A percentile compares a stretch with the other conserved stretches of the same genome.
phyloP scores from a whole-genome alignment of 106 monocot genomes.

The Triglochin maritima region DNA sequence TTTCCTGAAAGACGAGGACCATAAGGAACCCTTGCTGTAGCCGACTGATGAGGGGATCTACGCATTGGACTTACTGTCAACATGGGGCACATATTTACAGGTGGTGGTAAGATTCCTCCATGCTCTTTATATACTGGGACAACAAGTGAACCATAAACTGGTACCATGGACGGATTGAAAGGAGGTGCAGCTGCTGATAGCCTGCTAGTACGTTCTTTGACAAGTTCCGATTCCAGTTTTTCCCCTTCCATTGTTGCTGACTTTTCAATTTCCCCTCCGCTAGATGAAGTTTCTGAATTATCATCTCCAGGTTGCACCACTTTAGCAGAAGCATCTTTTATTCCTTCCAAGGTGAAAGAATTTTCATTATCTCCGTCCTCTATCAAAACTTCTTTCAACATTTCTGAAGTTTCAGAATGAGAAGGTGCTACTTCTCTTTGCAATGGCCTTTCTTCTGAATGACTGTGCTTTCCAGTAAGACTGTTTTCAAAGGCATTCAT shows the following conservation, averaged over 20 bases:
- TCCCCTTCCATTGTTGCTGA: conserved; percentile 12
- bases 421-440: conserved; percentile 1
- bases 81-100: conserved; percentile 56
- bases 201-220: conserved; percentile 55
- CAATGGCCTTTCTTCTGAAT: neutral
- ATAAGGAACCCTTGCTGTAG: conserved; percentile 83
- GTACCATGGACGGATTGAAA: conserved; percentile 63
- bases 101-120: conserved; percentile 64
- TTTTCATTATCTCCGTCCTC: conserved; percentile 18
- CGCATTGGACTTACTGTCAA: conserved; percentile 40
- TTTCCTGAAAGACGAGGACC: conserved; percentile 70
- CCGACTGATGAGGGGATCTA: conserved; percentile 79
- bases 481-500: conserved; percentile 9
- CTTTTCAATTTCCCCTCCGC: conserved; percentile 43
- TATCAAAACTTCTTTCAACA: conserved; percentile 3
- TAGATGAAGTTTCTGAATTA: conserved; percentile 16
- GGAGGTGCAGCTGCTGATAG: conserved; percentile 89
- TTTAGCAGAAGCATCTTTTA: conserved; percentile 10
- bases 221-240: conserved; percentile 29
- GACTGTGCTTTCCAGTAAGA: neutral
- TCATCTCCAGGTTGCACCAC: conserved; percentile 15
- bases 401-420: conserved; percentile 16
- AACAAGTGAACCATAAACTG: conserved; percentile 51
- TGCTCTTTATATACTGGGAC: conserved; percentile 58
- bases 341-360: conserved; percentile 16